These are phyloP conservation scores for Aureoboletus auriporus DNA, from an alignment of 768 basidiomycete species.

Conservation along the genomic window DNA sequence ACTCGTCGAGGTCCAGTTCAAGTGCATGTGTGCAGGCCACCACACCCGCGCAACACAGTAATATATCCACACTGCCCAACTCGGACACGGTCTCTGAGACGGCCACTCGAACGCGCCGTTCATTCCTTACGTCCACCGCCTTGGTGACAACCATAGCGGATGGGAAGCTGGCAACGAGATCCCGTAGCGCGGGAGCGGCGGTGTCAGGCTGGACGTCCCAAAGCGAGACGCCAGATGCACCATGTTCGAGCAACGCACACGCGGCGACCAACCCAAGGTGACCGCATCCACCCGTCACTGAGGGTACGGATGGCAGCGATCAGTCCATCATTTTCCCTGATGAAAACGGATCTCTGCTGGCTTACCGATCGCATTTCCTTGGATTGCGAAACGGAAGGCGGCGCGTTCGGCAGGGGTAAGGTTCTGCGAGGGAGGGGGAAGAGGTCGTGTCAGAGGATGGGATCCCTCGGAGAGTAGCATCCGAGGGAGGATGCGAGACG, in stretches of 20 bases:
- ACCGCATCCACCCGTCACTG: conserved; percentile 45
- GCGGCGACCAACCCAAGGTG: conserved; percentile 34
- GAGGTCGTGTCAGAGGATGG: conserved; percentile 31
- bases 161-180: conserved; percentile 25
- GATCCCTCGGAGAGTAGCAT: conserved; percentile 31
- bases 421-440: conserved; percentile 14
- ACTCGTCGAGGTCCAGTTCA: conserved; percentile 31
- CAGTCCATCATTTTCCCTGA: too few species aligned
- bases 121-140: conserved; percentile 33
- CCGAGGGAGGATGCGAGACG: conserved; percentile 26
- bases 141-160: conserved; percentile 30
- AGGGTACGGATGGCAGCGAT: too few species aligned
- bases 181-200: conserved; percentile 9
- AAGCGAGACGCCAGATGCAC: conserved; percentile 27
- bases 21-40: conserved; percentile 33
- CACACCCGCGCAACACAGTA: conserved; percentile 43
- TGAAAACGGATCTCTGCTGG: not conserved
- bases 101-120: conserved; percentile 24
- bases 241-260: conserved; percentile 43
- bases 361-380: conserved; percentile 41
- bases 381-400: conserved; percentile 32
- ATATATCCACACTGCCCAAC: conserved; percentile 33
- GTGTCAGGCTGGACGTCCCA: conserved; percentile 20
- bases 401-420: conserved; percentile 27
- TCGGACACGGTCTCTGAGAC: conserved; percentile 20